Percentiles rank a stretch among this genome's conserved stretches.
These are phyloP conservation scores for Eucalyptus regnans DNA, from an alignment of 345 rosid genomes.

Conservation along the genomic window DNA sequence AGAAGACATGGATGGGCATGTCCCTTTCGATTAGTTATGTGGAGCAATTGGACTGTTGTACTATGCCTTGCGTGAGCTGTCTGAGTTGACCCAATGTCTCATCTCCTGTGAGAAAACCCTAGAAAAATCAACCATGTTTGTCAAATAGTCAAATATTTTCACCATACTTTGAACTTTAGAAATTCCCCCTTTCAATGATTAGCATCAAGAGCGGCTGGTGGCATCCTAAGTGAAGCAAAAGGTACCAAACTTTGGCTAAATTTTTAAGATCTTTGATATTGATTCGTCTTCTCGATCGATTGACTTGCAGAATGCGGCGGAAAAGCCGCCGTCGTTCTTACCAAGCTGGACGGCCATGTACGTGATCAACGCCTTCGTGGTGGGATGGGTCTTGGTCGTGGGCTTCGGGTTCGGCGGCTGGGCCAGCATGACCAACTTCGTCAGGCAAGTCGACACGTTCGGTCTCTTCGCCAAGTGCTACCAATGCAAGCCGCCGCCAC, in stretches of 20 bases:
- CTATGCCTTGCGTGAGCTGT: slow-evolving; percentile 16
- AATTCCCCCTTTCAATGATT: not conserved
- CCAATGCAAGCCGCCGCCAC: slow-evolving; percentile 69
- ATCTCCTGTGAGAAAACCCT: not conserved
- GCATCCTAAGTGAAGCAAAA: not conserved
- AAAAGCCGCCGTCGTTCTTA: slow-evolving; percentile 76
- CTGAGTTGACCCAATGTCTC: slow-evolving; percentile 5
- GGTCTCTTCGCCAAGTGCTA: slow-evolving; percentile 98
- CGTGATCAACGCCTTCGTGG: slow-evolving; percentile 57
- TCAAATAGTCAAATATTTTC: not conserved
- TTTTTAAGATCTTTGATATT: too few relatives aligned
- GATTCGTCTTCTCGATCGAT: not conserved
- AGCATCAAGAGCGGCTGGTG: not conserved
- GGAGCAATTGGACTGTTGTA: slow-evolving; percentile 10
- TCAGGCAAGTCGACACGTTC: slow-evolving; percentile 76
- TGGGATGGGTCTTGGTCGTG: slow-evolving; percentile 70
- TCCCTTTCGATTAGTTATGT: slow-evolving; percentile 42
- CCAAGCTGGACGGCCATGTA: slow-evolving; percentile 96
- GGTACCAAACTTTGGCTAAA: not conserved
- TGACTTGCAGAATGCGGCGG: slow-evolving; percentile 74
- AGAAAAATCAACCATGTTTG: not conserved
- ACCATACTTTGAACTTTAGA: not conserved
- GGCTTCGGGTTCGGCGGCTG: slow-evolving; percentile 99
- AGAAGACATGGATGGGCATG: slow-evolving; percentile 11
- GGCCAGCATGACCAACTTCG: slow-evolving; percentile 95